Evolutionary conservation across 2,329 filamentous ascomycete genomes (phyloP), one percentile per base, ranked within the genome.

Genomic region (Aspergillus alliaceus): DNA sequence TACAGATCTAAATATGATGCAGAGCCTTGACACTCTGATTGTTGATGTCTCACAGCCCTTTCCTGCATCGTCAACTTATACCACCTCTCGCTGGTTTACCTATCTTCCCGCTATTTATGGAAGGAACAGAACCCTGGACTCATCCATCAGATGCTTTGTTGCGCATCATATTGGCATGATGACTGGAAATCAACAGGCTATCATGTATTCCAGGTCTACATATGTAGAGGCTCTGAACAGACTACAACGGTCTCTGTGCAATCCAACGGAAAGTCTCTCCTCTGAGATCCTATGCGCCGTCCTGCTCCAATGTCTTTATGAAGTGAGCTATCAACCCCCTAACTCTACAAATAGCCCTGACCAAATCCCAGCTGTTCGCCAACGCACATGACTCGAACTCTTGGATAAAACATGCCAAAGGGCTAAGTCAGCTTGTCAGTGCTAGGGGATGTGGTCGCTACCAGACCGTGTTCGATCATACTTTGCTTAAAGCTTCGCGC

Each of bases 371-470:
- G 68, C 64, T 71, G 2, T 71, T 71, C 49, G 57, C 66, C 15
- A 66, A 70, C 29, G 59, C 57, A 5, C 54, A 65, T 4, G 58
- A 66, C 22, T 59, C 66, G 2, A 63, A 63, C 27, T 65, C 64
- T 3, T 71, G 69, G 69, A 71, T 71, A 63, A 69, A 66, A 27
- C 69, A 71, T 51, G 69, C 68, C 18, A 64, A 65, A 25, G 69
- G 64, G 2, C 55, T 71, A 25, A 63, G 65, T 39, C 67, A 67
- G 42, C 29, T 71, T 34, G 63, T 65, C 24, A 58, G 59, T 37
- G 54, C 61, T n/a, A 53, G 69, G 54, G 68, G 69, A 8, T 59
- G 59, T 11, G 54, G 55, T 7, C 59, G 66, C 22, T 69, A 67
- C 50, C 46, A 49, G 5, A 63, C 60, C 4, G 58, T 61, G 15